Base-by-base conservation (phyloP, 257 asterid species). In the Solanum neorickii region DNA sequence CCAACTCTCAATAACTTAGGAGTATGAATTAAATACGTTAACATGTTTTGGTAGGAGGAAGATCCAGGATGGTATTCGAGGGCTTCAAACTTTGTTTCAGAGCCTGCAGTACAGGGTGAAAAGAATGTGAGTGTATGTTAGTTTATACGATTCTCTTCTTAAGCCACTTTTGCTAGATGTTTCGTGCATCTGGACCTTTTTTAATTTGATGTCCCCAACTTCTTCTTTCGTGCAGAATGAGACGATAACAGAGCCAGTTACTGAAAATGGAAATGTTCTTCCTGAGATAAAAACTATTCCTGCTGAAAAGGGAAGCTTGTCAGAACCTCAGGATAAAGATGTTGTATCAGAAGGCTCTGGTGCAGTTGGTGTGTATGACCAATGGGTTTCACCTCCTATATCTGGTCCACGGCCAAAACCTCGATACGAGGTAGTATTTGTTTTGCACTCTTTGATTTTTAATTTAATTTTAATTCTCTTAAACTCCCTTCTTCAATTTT, bases 21-120 rank as follows among this genome's bases (percentile, higher is more conserved):
- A 65, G 83, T 84, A 59, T 75, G 84, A 41, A 31, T 27, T 31
- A 74, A 69, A 59, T 49, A 29, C 10, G 12, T 88, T 52, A 75
- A 78, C 83, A 42, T 35, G 15, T 85, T 70, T 9, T 90, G 88
- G 87, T 94, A 97, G 99, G 99, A 97, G 91, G 99, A 95, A 92
- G 97, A 94, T 89, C 99, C 98, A 66, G 98, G 98, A 74, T 97
- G 99, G 99, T 97, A 94, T 91, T 94, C 98, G 29, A 94, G 99
- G 89, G 93, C 90, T 85, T 93, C 99, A n/a, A 91, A 94, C 88
- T 90, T 91, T 86, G 91, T 87, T 70, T 87, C 92, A 3, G 98
- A 93, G 92, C 98, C 98, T 87, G 94, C 89, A 89, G 87, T 92
- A 83, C 94, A 93, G 87, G 97, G 91, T 86, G 94, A 95, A 91